A percentile compares a stretch with the other conserved stretches of the same genome.
Evolutionary conservation across 352 stramenopile genomes (phyloP).

Genomic region (Globisporangium spiculum): DNA sequence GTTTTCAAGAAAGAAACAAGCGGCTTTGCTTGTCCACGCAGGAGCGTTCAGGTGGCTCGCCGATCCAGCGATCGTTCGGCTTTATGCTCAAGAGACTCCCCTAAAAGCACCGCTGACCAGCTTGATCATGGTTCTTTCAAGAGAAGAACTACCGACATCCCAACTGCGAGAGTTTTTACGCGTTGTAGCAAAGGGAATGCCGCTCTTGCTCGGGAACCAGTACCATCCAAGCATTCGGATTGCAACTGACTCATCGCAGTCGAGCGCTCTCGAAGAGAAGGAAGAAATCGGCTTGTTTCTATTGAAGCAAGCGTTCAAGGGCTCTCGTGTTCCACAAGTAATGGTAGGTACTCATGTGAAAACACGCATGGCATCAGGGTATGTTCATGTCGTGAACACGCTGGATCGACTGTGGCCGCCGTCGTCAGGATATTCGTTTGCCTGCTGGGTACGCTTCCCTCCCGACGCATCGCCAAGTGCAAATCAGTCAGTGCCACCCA

Average conservation of each 20-base stretch:
- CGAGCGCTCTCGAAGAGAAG: background rate
- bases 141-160: constrained; percentile 47
- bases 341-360: constrained; percentile 52
- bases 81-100: constrained; percentile 34
- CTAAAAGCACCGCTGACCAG: constrained; percentile 33
- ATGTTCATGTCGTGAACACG: constrained; percentile 65
- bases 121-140: constrained; percentile 42
- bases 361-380: constrained; percentile 47
- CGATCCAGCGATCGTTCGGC: constrained; percentile 29
- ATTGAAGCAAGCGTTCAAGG: constrained; percentile 39
- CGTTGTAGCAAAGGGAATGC: constrained; percentile 55
- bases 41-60: constrained; percentile 60
- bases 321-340: constrained; percentile 45
- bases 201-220: constrained; percentile 30
- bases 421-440: constrained; percentile 72
- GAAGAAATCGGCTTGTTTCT: constrained; percentile 48
- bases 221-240: constrained; percentile 12
- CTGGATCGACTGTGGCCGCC: constrained; percentile 64
- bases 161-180: constrained; percentile 51
- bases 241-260: background rate
- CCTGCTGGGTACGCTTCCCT: constrained; percentile 70
- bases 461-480: background rate
- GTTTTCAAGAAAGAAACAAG: constrained; percentile 52
- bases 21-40: constrained; percentile 39
- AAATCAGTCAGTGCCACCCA: background rate